Evolutionary conservation across 2,329 filamentous ascomycete genomes (phyloP).

Genomic region (Aspergillus aculeatinus): DNA sequence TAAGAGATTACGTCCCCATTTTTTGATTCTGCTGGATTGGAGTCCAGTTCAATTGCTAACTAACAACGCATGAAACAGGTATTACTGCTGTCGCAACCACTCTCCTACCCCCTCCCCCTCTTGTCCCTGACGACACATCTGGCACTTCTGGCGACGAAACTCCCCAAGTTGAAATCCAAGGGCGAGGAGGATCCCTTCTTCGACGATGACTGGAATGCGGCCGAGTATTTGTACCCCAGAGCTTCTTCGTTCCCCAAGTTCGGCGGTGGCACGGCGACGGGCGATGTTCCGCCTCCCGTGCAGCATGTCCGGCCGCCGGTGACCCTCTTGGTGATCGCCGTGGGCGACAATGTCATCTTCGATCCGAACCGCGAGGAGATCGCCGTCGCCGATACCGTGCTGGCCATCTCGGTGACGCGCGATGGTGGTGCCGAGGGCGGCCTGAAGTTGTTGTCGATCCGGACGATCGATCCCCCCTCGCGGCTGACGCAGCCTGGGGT

Average conservation of each 20-base stretch:
- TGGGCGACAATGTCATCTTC: conserved; percentile 87
- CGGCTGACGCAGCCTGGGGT: conserved; percentile 70
- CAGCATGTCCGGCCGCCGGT: conserved; percentile 67
- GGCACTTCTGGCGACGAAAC: conserved; percentile 80
- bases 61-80: conserved; percentile 56
- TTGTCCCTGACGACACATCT: conserved; percentile 92
- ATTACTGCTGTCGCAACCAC: conserved; percentile 84
- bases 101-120: conserved; percentile 89
- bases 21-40: not conserved
- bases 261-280: not conserved
- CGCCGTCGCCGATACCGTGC: conserved; percentile 82
- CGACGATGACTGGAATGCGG: conserved; percentile 93
- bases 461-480: conserved; percentile 73
- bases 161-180: conserved; percentile 83
- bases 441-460: conserved; percentile 65
- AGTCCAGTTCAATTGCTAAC: not conserved
- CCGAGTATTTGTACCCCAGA: conserved; percentile 71
- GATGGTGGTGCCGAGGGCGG: conserved; percentile 35
- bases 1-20: conserved; percentile 46
- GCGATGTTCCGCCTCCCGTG: conserved; percentile 23
- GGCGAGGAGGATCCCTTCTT: conserved; percentile 95
- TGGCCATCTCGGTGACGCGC: conserved; percentile 75
- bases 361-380: conserved; percentile 90
- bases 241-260: conserved; percentile 6
- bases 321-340: conserved; percentile 83